Base-by-base conservation (phyloP, 2,329 filamentous ascomycete genomes). In the Orbilia ellipsospora region DNA sequence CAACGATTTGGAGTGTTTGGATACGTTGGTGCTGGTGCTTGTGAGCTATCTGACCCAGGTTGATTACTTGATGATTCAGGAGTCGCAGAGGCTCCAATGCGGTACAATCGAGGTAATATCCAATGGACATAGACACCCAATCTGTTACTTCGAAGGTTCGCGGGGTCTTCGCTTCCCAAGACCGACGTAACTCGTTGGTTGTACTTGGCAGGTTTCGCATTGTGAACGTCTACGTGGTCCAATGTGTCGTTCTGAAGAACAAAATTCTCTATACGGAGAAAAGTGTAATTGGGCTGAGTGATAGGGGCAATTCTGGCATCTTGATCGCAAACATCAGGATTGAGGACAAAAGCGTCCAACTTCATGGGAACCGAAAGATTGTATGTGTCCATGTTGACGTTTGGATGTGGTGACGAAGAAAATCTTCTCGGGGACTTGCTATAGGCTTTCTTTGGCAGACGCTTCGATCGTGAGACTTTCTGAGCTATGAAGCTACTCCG, bases 281-380 rank as follows among this genome's bases (percentile, higher is more conserved):
- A 83, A 0, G 82, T 84, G 79, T 85, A 86, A 80, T 85, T 85
- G 4, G 84, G 84, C 70, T 85, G 84, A 0, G 82, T 83, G 52
- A 85, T 82, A 28, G 84, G 84, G 0, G 79, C 79, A 59, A 85
- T 84, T 2, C 77, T 79, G 6, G 79, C 79, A 2, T 45, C 36
- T 0, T 73, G 77, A 26, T 77, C 73, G 77, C 82, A 82, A 31
- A 82, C 80, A 0, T 60, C 60, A 16, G 55, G 55, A 52, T 82
- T 82, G 31, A 83, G 65, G 15, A 81, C 77, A 66, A 82, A 82
- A 8, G 78, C 78, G 40, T 78, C 77, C 18, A 80, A 59, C 54
- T 79, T 60, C 60, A 79, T 28, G 8, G 79, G 79, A 45, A 55
- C 31, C 8, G 31, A 36, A 36, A 36, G 31, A 36, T 36, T 36